phyloP scores from a whole-genome alignment of 78 protist species.

The Diacronema lutheri region DNA sequence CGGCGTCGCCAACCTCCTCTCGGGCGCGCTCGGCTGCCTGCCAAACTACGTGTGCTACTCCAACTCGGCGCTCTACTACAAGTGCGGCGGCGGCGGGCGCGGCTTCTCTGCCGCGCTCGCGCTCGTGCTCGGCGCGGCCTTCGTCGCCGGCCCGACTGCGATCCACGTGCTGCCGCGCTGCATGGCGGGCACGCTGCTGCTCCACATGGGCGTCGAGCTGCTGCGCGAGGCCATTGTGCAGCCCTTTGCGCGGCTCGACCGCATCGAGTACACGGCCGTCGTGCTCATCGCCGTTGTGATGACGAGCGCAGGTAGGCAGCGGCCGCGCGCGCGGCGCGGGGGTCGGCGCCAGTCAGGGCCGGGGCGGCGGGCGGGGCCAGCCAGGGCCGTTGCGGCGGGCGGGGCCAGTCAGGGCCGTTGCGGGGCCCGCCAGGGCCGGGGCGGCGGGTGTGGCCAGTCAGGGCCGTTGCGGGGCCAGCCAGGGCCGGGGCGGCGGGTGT shows the following conservation, averaged over 20 bases:
- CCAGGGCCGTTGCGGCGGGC: too few species aligned
- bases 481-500: background rate
- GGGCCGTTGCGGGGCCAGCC: too few species aligned
- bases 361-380: too few species aligned
- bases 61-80: background rate
- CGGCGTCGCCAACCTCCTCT: background rate
- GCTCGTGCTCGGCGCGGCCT: background rate
- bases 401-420: too few species aligned
- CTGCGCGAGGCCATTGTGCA: background rate
- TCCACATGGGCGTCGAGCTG: background rate
- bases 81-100: constrained; percentile 14
- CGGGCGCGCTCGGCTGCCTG: background rate
- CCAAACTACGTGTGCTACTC: background rate
- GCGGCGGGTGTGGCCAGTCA: too few species aligned
- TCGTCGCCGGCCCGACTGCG: background rate
- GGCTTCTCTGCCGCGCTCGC: background rate
- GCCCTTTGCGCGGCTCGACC: background rate
- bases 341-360: too few species aligned
- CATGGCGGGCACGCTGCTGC: background rate
- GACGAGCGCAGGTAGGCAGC: background rate
- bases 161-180: background rate
- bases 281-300: background rate
- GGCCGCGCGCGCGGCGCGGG: too few species aligned
- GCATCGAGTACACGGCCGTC: background rate
- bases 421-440: too few species aligned